phyloP scores from a whole-genome alignment of 1,284 basidiomycete species.

The Rhodotorula sp. region DNA sequence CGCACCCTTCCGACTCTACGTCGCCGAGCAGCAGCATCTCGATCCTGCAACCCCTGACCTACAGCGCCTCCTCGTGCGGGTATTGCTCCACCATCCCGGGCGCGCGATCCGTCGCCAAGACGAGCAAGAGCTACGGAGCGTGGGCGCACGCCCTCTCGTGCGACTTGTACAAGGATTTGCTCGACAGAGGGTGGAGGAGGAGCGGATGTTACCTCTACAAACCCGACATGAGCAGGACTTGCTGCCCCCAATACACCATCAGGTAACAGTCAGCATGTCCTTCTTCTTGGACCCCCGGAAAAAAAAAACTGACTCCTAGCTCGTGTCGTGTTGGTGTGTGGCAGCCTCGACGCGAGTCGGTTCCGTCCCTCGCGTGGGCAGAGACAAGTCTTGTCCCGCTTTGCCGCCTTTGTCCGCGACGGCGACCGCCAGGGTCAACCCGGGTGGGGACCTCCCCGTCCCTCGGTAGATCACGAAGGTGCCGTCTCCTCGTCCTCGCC shows the following conservation, averaged over 20 bases:
- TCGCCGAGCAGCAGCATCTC: conserved; percentile 6
- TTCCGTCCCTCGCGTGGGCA: conserved; percentile 78
- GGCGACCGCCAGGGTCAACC: conserved; percentile 53
- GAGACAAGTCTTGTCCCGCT: conserved; percentile 67
- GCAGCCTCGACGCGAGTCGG: conserved; percentile 66
- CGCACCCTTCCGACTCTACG: neutral
- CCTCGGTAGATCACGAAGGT: neutral
- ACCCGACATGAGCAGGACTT: conserved; percentile 74
- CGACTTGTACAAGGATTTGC: conserved; percentile 58
- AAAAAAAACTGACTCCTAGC: neutral
- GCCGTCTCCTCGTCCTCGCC: too few relatives aligned
- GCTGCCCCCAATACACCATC: conserved; percentile 92
- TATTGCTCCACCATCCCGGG: conserved; percentile 35
- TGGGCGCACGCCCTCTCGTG: conserved; percentile 37
- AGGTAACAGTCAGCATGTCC: conserved; percentile 53
- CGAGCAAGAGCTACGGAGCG: conserved; percentile 32
- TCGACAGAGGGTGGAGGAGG: conserved; percentile 74
- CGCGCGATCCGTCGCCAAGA: conserved; percentile 15
- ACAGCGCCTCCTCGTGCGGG: conserved; percentile 26
- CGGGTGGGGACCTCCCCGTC: conserved; percentile 35
- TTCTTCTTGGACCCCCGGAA: too few relatives aligned
- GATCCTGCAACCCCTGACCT: conserved; percentile 37
- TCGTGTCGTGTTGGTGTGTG: neutral
- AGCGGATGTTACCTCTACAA: conserved; percentile 57
- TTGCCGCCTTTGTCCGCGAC: conserved; percentile 68